phyloP scores from a whole-genome alignment of 1,139 yeast genomes.

The Sugiyamaella japonica region DNA sequence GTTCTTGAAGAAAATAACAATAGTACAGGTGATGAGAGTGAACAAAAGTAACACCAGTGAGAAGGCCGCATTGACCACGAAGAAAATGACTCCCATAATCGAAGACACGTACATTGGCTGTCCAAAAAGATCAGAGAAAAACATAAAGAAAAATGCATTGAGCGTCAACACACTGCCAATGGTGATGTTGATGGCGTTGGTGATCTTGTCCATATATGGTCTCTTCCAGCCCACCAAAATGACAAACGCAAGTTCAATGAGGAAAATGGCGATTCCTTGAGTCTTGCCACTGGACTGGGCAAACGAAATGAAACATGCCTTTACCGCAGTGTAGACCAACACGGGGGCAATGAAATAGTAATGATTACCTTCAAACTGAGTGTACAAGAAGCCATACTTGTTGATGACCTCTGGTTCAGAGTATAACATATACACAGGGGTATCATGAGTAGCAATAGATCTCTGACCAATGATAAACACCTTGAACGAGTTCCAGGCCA shows the following conservation, averaged over 20 bases:
- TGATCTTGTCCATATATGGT: conserved; percentile 92
- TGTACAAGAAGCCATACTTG: conserved; percentile 87
- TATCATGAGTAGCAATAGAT: conserved; percentile 70
- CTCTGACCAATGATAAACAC: conserved; percentile 69
- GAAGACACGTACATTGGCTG: conserved; percentile 90
- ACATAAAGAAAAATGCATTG: conserved; percentile 82
- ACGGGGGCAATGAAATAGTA: conserved; percentile 75
- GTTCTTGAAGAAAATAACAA: conserved; percentile 79
- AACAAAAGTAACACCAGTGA: conserved; percentile 79
- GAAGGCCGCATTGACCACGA: conserved; percentile 84
- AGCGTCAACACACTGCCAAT: conserved; percentile 74
- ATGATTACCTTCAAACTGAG: conserved; percentile 80
- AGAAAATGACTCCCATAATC: conserved; percentile 87
- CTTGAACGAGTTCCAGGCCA: conserved; percentile 70
- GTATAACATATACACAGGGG: conserved; percentile 85
- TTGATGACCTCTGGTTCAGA: conserved; percentile 80
- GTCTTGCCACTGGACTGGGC: conserved; percentile 76
- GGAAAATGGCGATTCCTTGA: conserved; percentile 77
- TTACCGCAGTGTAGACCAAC: conserved; percentile 63
- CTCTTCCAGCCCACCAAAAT: conserved; percentile 63
- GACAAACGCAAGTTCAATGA: conserved; percentile 69
- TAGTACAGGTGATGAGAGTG: conserved; percentile 74
- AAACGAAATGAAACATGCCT: conserved; percentile 83
- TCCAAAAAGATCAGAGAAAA: conserved; percentile 80
- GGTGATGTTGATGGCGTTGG: conserved; percentile 84